Base-by-base conservation (phyloP, 1,284 basidiomycete genomes). In the Cryptococcus wingfieldii region DNA sequence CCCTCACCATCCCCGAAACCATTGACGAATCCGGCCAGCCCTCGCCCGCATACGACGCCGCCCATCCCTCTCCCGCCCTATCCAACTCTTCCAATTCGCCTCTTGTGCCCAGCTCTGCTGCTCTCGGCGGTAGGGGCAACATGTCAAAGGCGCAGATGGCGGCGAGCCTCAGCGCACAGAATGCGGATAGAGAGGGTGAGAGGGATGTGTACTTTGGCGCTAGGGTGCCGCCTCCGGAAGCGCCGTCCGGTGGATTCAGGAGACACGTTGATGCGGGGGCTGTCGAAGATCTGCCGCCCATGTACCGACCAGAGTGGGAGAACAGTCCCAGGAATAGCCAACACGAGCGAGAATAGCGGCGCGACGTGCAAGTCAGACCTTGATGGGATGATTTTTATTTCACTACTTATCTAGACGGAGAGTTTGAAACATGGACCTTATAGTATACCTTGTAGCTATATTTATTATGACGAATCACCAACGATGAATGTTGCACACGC, bases 101-200 rank as follows among this genome's bases (percentile, higher is more conserved):
- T 16, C 47, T 57, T 10, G 45, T 58, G 18, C 46, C 53, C 25
- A 37, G 18, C 16, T 18, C 27, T 90, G 90, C 82, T 94, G 91
- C 79, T 94, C 90, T 49, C 94, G 84, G 86, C 93, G 90, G 65
- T 94, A 88, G 25, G 3, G 28, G 41, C 19, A 50, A 10, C 47
- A 43, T 58, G 47, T 60, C 62, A 9, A 70, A 70, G 54, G 64
- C 67, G 8, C 67, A 70, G 50, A 53, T 68, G 51, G 68, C 62
- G 4, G 63, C 68, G 10, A 44, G 54, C 7, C 38, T 68, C 5
- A 61, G 63, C 1, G 48, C 63, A 0, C 43, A 55, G 4, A 66
- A 67, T 46, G 62, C 66, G 16, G 47, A 38, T 19, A 31, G 18
- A 49, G 25, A 4, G 14, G 46, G 13, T 16, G 13, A 14, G 27